Conservation (phyloP, 2,329 filamentous ascomycete genomes). For the Truncatella angustata region DNA sequence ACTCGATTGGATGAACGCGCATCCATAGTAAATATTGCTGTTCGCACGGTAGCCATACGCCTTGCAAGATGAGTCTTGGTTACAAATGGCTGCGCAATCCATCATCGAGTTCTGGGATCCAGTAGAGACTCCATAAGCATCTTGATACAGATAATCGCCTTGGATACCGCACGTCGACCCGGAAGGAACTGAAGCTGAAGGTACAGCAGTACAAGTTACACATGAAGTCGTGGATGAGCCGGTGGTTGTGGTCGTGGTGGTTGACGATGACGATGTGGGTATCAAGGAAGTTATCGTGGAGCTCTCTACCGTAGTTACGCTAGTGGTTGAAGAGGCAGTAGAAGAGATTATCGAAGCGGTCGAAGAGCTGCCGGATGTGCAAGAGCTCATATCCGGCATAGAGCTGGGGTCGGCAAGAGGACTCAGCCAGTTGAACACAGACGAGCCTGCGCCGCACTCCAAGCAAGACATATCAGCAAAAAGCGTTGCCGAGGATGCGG, state of each 20-base stretch:
- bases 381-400: neutral
- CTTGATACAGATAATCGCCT: neutral
- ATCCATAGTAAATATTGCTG: neutral
- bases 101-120: neutral
- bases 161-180: neutral
- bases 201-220: neutral
- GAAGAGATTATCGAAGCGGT: neutral
- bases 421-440: neutral
- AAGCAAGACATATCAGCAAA: neutral
- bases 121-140: neutral
- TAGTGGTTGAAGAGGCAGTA: neutral
- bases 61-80: neutral
- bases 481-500: neutral
- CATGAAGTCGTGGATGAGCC: neutral
- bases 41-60: neutral
- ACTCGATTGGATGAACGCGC: neutral
- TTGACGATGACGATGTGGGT: neutral
- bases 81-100: neutral
- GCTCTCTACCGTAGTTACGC: neutral
- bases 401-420: neutral
- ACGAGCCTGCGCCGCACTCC: neutral
- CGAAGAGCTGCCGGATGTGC: neutral
- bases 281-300: neutral
- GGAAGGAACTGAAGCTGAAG: neutral
- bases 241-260: neutral